Percentiles rank a stretch among this genome's conserved stretches.
Evolutionary conservation across 768 basidiomycete species (phyloP).

Genomic region (Kwoniella botswanensis): DNA sequence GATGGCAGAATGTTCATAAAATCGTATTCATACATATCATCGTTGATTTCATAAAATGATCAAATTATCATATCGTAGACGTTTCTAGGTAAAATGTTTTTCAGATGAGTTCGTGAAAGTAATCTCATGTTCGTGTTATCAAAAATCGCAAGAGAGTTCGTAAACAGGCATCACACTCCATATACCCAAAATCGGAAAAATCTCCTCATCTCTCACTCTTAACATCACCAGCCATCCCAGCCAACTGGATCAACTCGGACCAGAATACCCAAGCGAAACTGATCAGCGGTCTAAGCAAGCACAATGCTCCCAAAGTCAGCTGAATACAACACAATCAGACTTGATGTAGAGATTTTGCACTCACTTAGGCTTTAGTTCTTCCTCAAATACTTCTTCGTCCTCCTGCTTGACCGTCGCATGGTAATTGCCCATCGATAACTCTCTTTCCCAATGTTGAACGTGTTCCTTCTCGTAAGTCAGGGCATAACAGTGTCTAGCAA

Average conservation of each 20-base stretch:
- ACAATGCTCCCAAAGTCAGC: neutral
- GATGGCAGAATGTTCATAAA: no score
- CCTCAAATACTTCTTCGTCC: slow-evolving; percentile 26
- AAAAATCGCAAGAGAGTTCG: neutral
- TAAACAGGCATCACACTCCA: neutral
- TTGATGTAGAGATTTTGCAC: neutral
- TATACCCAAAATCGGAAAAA: neutral
- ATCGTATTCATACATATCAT: no score
- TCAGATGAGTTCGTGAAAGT: no score
- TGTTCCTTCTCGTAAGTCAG: slow-evolving; percentile 50
- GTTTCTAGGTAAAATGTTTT: no score
- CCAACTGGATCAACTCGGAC: slow-evolving; percentile 47
- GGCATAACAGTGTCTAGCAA: slow-evolving; percentile 55
- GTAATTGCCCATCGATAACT: slow-evolving; percentile 24
- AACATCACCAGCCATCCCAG: slow-evolving; percentile 6
- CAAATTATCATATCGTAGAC: no score
- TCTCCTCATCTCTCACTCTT: neutral
- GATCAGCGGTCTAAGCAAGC: slow-evolving; percentile 36
- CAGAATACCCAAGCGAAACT: slow-evolving; percentile 55
- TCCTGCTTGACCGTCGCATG: slow-evolving; percentile 17
- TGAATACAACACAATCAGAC: neutral
- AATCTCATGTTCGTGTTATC: no score
- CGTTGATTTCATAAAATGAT: no score
- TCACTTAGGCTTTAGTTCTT: slow-evolving; percentile 41
- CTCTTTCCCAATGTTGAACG: slow-evolving; percentile 37